A percentile compares a stretch with the other conserved stretches of the same genome.
Evolutionary conservation across 805 yeast species (phyloP).

Genomic region (Zygotorulaspora sp.): DNA sequence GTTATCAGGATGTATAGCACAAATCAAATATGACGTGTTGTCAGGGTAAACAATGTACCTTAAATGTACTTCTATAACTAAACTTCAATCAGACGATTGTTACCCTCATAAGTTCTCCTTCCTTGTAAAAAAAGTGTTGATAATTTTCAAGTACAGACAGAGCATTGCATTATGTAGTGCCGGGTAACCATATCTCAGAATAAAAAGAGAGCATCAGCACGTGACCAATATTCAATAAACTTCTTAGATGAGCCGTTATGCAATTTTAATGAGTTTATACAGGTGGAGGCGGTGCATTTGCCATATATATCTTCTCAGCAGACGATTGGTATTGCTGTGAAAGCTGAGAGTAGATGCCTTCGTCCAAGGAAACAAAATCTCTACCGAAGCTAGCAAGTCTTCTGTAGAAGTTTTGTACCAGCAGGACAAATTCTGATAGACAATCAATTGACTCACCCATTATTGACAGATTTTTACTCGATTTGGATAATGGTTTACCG

Average conservation of each 20-base stretch:
- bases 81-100: background rate
- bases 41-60: constrained; percentile 17
- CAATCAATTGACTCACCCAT: constrained; percentile 43
- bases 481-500: constrained; percentile 18
- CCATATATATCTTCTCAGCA: constrained; percentile 29
- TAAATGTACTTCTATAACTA: constrained; percentile 1
- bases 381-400: constrained; percentile 23
- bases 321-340: constrained; percentile 26
- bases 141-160: too few relatives aligned
- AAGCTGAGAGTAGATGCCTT: constrained; percentile 23
- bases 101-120: constrained; percentile 12
- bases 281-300: constrained; percentile 36
- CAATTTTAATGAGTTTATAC: constrained; percentile 11
- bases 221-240: too few relatives aligned
- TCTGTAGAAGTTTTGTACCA: constrained; percentile 29
- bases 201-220: background rate
- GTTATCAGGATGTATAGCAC: too few relatives aligned
- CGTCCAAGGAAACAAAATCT: constrained; percentile 25
- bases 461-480: constrained; percentile 38
- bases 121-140: too few relatives aligned
- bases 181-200: background rate
- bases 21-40: constrained; percentile 12
- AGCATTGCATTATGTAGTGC: background rate
- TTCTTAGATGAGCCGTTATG: too few relatives aligned
- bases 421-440: constrained; percentile 34